Conservation (phyloP, 2,329 filamentous ascomycete species). For the Aspergillus sp. region DNA sequence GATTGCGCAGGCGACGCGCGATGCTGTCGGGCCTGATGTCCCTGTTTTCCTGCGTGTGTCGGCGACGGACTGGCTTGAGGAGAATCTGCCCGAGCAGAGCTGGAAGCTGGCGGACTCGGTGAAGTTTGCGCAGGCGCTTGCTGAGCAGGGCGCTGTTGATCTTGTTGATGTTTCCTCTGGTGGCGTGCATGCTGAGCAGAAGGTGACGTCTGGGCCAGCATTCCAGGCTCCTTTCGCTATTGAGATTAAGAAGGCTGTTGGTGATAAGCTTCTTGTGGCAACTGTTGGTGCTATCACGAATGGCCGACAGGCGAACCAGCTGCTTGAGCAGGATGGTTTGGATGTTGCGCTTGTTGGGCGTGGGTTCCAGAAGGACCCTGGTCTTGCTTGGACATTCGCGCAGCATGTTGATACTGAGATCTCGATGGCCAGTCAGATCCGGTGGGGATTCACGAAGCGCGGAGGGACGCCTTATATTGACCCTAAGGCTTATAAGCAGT, state of each 20-base stretch:
- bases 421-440: conserved; percentile 70
- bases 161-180: conserved; percentile 48
- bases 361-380: conserved; percentile 79
- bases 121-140: conserved; percentile 44
- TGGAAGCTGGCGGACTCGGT: conserved; percentile 69
- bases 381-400: conserved; percentile 72
- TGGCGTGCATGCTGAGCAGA: conserved; percentile 51
- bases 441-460: conserved; percentile 53
- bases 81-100: conserved; percentile 55
- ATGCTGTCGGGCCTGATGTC: conserved; percentile 64
- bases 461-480: conserved; percentile 22
- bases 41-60: conserved; percentile 72
- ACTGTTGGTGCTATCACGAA: conserved; percentile 73
- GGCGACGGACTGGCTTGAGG: conserved; percentile 75
- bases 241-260: conserved; percentile 70
- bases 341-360: conserved; percentile 75
- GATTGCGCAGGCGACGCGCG: conserved; percentile 61
- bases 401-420: conserved; percentile 70
- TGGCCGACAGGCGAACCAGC: conserved; percentile 65
- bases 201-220: conserved; percentile 53
- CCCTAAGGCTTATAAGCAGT: conserved; percentile 20
- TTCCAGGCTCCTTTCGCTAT: conserved; percentile 76
- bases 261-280: conserved; percentile 68
- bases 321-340: conserved; percentile 53
- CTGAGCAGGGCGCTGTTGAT: conserved; percentile 44